Evolutionary conservation across 164 flowering plant genomes (phyloP), one percentile per base, ranked within the genome.

Genomic region (Houttuynia cordata): DNA sequence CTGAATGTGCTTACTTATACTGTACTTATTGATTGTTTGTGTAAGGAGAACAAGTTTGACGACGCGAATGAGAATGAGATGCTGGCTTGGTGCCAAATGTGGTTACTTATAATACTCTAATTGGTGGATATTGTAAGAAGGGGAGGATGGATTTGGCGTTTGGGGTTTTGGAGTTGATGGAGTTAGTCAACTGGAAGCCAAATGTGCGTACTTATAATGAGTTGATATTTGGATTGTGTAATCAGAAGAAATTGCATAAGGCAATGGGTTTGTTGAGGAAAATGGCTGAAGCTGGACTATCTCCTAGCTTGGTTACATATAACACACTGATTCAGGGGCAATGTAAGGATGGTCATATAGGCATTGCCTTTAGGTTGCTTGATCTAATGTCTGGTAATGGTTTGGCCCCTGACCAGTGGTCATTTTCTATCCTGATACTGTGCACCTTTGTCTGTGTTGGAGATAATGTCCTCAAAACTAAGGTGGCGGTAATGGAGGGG

Each of bases 1-100:
- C 97, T 94, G 8, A 85, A 90, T 76, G 76, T 67, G 51, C 87
- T 87, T 58, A 90, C 92, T 3, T 87, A 87, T 63, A 87, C 88
- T 1, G 88, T 79, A 40, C 70, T 87, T 19, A 79, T 85, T 58
- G 80, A 80, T 69, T 67, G 81, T 49, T 21, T 77, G 45, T 87
- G 92, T 68, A 82, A 78, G 64, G 87, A 82, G 40, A 67, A 56
- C 10, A 78, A 80, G 71, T 68, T 85, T 62, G 85, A 82, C 51
- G 83, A 81, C 59, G 90, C 87, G 0, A 68, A 68, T 39, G 65
- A 56, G 0, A 68, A 68, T 39, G 65, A 56, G 24, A 7, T 90
- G 74, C 53, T 87, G 18, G 24, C 7, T 52, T 85, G 77, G 70
- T 66, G 64, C 88, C 84, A 13, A 76, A 41, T 68, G 88, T 81